phyloP scores from a whole-genome alignment of 345 rosid species.

The Garcia nutans region DNA sequence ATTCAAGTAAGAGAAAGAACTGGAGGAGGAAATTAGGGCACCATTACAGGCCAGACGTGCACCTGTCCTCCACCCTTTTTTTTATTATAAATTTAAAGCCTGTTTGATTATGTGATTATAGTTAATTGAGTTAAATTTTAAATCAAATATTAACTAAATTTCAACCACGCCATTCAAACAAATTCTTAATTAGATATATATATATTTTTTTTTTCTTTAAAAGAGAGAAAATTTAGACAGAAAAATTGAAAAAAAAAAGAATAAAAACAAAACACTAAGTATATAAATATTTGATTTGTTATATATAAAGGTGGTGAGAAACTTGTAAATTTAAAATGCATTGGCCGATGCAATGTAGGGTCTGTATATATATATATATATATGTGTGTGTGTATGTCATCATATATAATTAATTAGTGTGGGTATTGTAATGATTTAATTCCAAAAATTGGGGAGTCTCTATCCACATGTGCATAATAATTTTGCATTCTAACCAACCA shows the following conservation, averaged over 20 bases:
- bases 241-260: too few relatives aligned
- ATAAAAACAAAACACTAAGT: too few relatives aligned
- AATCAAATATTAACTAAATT: too few relatives aligned
- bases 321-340: neutral
- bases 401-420: neutral
- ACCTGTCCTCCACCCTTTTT: neutral
- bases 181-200: too few relatives aligned
- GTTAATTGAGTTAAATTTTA: too few relatives aligned
- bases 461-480: constrained; percentile 35
- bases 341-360: constrained; percentile 25
- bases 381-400: too few relatives aligned
- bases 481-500: constrained; percentile 31
- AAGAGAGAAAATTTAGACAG: too few relatives aligned
- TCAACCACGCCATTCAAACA: too few relatives aligned
- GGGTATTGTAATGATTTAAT: too few relatives aligned
- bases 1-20: neutral
- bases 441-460: constrained; percentile 13
- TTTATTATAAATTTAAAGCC: too few relatives aligned
- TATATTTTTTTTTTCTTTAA: too few relatives aligned
- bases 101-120: too few relatives aligned
- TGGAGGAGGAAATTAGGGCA: neutral
- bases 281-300: neutral
- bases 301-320: constrained; percentile 6
- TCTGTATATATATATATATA: neutral
- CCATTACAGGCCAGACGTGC: neutral